These are phyloP conservation scores for Crithidia mellificae DNA, from an alignment of 208 protist species.

Conservation along the genomic window DNA sequence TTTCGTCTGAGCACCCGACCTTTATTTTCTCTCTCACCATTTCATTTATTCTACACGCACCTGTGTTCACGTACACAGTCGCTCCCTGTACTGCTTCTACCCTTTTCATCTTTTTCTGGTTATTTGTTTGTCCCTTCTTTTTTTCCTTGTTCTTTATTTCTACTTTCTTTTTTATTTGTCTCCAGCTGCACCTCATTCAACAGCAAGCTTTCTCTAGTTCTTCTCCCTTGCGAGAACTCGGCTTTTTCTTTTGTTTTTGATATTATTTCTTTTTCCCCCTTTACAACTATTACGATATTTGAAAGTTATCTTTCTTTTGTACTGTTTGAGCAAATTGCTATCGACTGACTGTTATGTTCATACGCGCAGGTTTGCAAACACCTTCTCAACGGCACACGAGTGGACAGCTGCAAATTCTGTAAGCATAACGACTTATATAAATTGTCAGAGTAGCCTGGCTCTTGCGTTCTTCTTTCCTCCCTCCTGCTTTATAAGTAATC, in stretches of 20 bases:
- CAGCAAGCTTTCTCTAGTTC: not conserved
- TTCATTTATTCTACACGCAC: too few species aligned
- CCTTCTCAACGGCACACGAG: conserved; percentile 7
- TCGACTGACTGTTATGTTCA: conserved; percentile 1
- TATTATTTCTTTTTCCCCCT: not conserved
- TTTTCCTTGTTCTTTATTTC: conserved; percentile 3
- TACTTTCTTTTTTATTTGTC: too few species aligned
- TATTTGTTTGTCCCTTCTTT: conserved; percentile 2
- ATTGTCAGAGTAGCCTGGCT: not conserved
- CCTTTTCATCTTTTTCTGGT: not conserved
- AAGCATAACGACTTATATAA: conserved; percentile 6
- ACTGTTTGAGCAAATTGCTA: conserved; percentile 3
- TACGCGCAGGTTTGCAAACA: conserved; percentile 2
- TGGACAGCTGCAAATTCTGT: not conserved
- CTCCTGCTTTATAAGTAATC: conserved; percentile 13
- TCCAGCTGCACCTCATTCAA: not conserved
- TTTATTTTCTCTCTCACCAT: too few species aligned
- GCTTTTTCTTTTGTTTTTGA: not conserved
- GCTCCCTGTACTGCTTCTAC: too few species aligned
- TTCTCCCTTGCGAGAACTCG: not conserved
- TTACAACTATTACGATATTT: conserved; percentile 12
- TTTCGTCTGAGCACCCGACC: too few species aligned
- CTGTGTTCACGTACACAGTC: too few species aligned
- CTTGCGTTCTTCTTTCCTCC: not conserved
- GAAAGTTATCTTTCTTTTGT: conserved; percentile 19